phyloP scores from a whole-genome alignment of 345 rosid species.

The Luvunga scandens region DNA sequence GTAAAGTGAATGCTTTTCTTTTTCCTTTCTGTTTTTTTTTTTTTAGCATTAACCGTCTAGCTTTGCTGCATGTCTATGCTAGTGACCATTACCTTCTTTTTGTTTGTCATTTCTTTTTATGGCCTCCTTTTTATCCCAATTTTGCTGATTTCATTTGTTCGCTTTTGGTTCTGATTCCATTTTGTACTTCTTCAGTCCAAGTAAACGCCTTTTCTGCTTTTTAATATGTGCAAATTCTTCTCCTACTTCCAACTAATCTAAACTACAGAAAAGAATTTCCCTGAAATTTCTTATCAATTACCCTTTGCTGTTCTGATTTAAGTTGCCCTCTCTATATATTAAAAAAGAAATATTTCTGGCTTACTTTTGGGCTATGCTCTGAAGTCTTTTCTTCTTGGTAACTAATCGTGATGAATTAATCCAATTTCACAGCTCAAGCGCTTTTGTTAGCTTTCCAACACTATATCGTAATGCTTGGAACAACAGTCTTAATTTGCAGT shows the following conservation, averaged over 20 bases:
- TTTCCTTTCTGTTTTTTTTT: constrained; percentile 4
- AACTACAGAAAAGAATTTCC: not conserved
- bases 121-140: constrained; percentile 8
- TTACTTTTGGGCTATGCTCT: not conserved
- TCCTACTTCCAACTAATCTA: not conserved
- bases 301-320: not conserved
- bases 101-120: not conserved
- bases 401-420: constrained; percentile 1
- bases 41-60: not conserved
- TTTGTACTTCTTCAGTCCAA: constrained; percentile 7
- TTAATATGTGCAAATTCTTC: not conserved
- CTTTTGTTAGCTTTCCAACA: constrained; percentile 82
- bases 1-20: constrained; percentile 6
- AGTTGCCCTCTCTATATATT: no score
- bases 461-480: constrained; percentile 90
- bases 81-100: not conserved
- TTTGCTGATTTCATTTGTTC: not conserved
- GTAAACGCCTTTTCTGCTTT: not conserved
- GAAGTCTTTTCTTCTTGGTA: not conserved
- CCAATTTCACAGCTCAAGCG: constrained; percentile 58
- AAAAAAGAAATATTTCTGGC: no score
- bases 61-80: constrained; percentile 13
- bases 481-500: constrained; percentile 65
- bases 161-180: constrained; percentile 21
- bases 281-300: not conserved